Base-by-base conservation (phyloP, 2,329 filamentous ascomycete species). In the Thelonectria discophora region DNA sequence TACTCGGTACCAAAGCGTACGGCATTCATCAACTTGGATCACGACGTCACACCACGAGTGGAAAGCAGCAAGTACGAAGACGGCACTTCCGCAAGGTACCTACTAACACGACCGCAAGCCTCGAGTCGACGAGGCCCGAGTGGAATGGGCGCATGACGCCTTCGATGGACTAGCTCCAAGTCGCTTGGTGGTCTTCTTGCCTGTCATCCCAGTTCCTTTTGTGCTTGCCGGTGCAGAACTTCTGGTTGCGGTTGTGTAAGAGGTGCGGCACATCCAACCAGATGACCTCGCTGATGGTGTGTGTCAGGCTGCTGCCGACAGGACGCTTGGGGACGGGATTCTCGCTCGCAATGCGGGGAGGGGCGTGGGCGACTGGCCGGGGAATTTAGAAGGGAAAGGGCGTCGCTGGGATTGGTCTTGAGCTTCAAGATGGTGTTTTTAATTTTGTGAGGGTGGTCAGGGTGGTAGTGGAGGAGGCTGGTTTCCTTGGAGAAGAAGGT, bases 21-120 rank as follows among this genome's bases (percentile, higher is more conserved):
- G 6, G 34, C 55, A 62, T 46, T 58, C 61, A 65, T 63, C 32
- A 15, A 7, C 39, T 30, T 54, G 46, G 51, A 50, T 50, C 34
- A 18, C 52, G 30, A 60, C 58, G 65, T 71, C 69, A 64, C 68
- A 71, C 68, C 56, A 64, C 68, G 12, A 5, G 32, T 30, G 27
- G 27, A 30, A 30, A 30, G 9, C 27, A 30, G 9, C 20, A 30
- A 17, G 27, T 32, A n/a, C 34, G 45, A 37, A 51, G 40, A 47
- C 30, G 52, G 15, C 15, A 37, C 34, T 18, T 18, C n/a, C 46
- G 46, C 32, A 52, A 55, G 50, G 47, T n/a, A n/a, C n/a, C n/a
- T n/a, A n/a, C n/a, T n/a, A n/a, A 24, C 21, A 24, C 21, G 55
- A 60, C 52, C 50, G 8, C 43, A 24, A 48, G 39, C 30, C 20